A percentile compares a stretch with the other conserved stretches of the same genome.
These are phyloP conservation scores for Pseudognaphalium luteoalbum DNA, from an alignment of 129 eudicot species.

Conservation along the genomic window DNA sequence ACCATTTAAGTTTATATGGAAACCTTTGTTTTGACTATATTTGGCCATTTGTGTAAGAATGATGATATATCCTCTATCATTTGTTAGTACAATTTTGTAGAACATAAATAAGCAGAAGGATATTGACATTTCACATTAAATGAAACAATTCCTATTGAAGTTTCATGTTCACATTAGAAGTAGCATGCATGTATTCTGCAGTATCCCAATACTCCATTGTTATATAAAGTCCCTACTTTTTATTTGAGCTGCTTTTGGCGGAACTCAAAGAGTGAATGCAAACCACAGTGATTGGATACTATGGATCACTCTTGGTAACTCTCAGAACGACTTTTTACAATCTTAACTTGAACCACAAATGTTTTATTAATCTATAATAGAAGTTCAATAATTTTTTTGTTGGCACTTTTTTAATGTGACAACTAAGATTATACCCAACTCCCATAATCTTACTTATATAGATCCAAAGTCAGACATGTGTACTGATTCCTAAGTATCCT, in stretches of 20 bases:
- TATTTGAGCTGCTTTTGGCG: slow-evolving; percentile 14
- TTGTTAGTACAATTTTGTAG: background rate
- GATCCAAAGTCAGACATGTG: background rate
- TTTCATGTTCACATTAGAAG: slow-evolving; percentile 4
- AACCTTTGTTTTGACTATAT: no score
- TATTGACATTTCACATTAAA: background rate
- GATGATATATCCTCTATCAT: background rate
- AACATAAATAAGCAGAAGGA: background rate
- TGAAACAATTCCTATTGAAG: background rate
- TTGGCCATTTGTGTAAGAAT: no score
- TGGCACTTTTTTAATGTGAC: background rate
- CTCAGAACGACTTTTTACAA: background rate
- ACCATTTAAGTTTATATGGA: no score
- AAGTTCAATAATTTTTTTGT: background rate
- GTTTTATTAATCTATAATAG: background rate
- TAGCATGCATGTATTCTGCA: background rate
- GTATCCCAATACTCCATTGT: slow-evolving; percentile 12
- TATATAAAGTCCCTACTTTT: background rate
- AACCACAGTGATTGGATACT: background rate
- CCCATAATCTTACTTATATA: background rate
- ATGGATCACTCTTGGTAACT: slow-evolving; percentile 8
- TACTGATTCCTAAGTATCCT: slow-evolving; percentile 1
- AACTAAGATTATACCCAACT: slow-evolving; percentile 2
- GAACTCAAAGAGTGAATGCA: slow-evolving; percentile 6
- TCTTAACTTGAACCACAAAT: background rate